These are phyloP conservation scores for Lactarius sp. DNA, from an alignment of 768 basidiomycete species.

Conservation along the genomic window DNA sequence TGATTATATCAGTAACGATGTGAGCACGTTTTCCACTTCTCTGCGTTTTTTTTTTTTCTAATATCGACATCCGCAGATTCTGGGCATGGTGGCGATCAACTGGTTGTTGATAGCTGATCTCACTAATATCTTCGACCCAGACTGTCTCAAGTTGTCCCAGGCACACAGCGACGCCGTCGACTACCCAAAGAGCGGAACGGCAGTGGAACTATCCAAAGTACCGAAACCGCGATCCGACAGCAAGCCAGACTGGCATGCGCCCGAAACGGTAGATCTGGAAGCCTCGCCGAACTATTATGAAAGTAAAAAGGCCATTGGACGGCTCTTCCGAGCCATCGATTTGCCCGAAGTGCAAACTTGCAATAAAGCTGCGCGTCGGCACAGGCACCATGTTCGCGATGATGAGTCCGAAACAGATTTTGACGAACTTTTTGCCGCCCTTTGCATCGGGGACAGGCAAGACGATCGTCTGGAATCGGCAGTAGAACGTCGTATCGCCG, in stretches of 20 bases:
- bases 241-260: slow-evolving; percentile 65
- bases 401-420: slow-evolving; percentile 32
- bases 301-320: slow-evolving; percentile 54
- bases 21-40: neutral
- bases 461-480: slow-evolving; percentile 15
- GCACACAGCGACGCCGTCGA: slow-evolving; percentile 65
- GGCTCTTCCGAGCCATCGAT: slow-evolving; percentile 56
- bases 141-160: slow-evolving; percentile 49
- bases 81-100: slow-evolving; percentile 58
- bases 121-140: slow-evolving; percentile 43
- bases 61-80: slow-evolving; percentile 35
- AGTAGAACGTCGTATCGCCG: slow-evolving; percentile 26
- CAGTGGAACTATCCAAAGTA: slow-evolving; percentile 34
- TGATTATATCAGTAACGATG: slow-evolving; percentile 62
- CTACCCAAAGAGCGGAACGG: slow-evolving; percentile 49
- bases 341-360: slow-evolving; percentile 37
- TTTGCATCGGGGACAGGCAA: slow-evolving; percentile 12
- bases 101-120: slow-evolving; percentile 66
- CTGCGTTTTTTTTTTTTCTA: neutral
- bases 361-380: slow-evolving; percentile 25
- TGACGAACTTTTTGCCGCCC: slow-evolving; percentile 22
- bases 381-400: slow-evolving; percentile 24
- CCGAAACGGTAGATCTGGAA: slow-evolving; percentile 45
- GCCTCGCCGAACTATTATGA: slow-evolving; percentile 38
- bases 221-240: slow-evolving; percentile 38